These are phyloP conservation scores for Rhododendron henanense DNA, from an alignment of 148 eudicot species.

Conservation along the genomic window DNA sequence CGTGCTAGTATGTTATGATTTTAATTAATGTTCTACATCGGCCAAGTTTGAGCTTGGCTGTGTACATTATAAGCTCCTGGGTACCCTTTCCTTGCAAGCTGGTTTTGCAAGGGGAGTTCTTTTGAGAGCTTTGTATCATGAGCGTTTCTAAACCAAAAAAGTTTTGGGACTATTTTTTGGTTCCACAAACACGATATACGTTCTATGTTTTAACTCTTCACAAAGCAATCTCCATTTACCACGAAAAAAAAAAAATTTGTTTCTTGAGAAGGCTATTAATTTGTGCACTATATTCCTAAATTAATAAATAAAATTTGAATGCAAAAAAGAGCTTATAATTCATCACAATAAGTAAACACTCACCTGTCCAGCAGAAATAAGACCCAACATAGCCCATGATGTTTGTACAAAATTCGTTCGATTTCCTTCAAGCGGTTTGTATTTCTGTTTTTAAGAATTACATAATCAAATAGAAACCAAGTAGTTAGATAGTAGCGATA, in stretches of 20 bases:
- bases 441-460: constrained; percentile 15
- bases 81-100: too few species aligned
- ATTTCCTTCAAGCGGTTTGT: constrained; percentile 24
- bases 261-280: neutral
- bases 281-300: neutral
- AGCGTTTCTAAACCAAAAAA: too few species aligned
- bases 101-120: too few species aligned
- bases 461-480: neutral
- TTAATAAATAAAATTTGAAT: neutral
- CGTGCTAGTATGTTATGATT: neutral
- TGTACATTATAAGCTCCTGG: too few species aligned
- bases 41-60: neutral
- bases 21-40: too few species aligned
- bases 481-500: too few species aligned
- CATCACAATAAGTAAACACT: neutral
- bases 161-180: too few species aligned
- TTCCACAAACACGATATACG: too few species aligned
- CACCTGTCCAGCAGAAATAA: constrained; percentile 29
- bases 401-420: constrained; percentile 34
- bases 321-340: neutral
- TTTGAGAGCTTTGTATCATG: too few species aligned
- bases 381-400: constrained; percentile 41
- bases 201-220: too few species aligned
- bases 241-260: too few species aligned
- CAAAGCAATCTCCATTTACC: too few species aligned